These are phyloP conservation scores for Carex sylvatica DNA, from an alignment of 202 grass and related monocot genomes.

Conservation along the genomic window DNA sequence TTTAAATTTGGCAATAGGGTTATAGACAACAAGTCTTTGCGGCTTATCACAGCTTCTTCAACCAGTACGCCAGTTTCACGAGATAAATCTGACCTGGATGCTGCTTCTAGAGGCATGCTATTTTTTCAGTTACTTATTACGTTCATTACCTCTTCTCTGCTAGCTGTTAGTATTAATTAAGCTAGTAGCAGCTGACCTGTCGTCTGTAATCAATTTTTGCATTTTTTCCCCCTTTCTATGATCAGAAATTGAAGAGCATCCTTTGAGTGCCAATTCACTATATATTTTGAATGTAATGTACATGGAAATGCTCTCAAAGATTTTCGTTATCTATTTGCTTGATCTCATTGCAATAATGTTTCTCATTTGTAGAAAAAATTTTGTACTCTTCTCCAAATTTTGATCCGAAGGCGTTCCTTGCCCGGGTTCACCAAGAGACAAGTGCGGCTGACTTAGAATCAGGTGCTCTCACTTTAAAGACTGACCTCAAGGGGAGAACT, in stretches of 20 bases:
- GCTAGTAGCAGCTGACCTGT: not conserved
- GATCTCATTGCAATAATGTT: conserved; percentile 11
- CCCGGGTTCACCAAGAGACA: conserved; percentile 93
- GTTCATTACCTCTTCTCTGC: conserved; percentile 13
- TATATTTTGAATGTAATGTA: not conserved
- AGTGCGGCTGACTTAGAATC: conserved; percentile 95
- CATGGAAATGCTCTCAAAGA: not conserved
- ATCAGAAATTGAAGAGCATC: not conserved
- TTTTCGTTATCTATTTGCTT: not conserved
- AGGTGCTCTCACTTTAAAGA: conserved; percentile 95
- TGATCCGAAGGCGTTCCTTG: conserved; percentile 89
- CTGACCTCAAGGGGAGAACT: conserved; percentile 96
- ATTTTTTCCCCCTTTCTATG: not conserved
- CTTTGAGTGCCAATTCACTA: not conserved
- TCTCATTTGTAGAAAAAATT: conserved; percentile 81
- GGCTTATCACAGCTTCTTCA: conserved; percentile 82
- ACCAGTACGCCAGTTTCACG: conserved; percentile 85
- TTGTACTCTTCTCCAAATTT: conserved; percentile 91
- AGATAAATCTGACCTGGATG: conserved; percentile 80
- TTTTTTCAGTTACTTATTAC: conserved; percentile 29
- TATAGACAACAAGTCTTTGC: conserved; percentile 92
- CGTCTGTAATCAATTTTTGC: not conserved
- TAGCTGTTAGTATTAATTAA: conserved; percentile 15
- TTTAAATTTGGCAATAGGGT: conserved; percentile 53
- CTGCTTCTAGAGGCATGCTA: conserved; percentile 71